Evolutionary conservation across 768 basidiomycete species (phyloP).

Genomic region (Trichaptum fuscoviolaceum): DNA sequence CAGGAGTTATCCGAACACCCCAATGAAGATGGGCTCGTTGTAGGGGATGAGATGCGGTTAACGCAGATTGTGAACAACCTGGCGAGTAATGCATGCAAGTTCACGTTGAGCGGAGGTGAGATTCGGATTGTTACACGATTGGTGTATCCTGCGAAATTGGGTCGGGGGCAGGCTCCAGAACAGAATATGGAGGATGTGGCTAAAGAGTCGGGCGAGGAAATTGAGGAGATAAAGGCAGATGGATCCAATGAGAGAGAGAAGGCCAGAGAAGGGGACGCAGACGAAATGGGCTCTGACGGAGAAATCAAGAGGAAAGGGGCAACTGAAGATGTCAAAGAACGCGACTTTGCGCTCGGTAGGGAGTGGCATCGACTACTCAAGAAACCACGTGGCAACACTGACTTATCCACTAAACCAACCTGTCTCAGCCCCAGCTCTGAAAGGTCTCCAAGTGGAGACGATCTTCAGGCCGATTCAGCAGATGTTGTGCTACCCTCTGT

Average conservation of each 20-base stretch:
- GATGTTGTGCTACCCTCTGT: background rate
- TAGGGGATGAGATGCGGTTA: slow-evolving; percentile 35
- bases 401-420: background rate
- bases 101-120: slow-evolving; percentile 15
- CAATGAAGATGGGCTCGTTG: slow-evolving; percentile 20
- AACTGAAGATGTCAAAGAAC: background rate
- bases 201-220: background rate
- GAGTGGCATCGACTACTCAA: too few relatives aligned
- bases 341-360: background rate
- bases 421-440: background rate
- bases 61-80: slow-evolving; percentile 30
- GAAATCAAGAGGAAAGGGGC: background rate
- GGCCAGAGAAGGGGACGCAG: too few relatives aligned
- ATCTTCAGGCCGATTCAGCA: background rate
- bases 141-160: background rate
- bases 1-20: slow-evolving; percentile 3
- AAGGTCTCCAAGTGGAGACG: background rate
- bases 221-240: background rate
- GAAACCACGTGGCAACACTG: background rate
- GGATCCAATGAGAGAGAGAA: too few relatives aligned
- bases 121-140: slow-evolving; percentile 31
- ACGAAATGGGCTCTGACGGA: background rate
- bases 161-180: background rate
- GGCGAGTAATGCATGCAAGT: slow-evolving; percentile 23
- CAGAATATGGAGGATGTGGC: background rate